Evolutionary conservation across 352 stramenopile species (phyloP).

Genomic region (Pythium aristosporum): DNA sequence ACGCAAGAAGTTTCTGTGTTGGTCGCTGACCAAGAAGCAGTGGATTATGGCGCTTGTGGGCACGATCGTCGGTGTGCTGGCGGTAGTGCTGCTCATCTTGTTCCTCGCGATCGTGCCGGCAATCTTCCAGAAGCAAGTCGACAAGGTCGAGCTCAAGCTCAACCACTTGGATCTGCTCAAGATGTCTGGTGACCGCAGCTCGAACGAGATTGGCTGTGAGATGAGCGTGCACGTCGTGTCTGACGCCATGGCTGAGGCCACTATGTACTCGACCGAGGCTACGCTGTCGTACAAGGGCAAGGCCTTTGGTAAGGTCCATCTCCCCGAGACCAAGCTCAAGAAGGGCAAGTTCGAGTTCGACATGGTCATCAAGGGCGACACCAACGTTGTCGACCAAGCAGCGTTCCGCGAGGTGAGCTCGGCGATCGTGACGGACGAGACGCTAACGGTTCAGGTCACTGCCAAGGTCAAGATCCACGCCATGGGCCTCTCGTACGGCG

Average conservation of each 20-base stretch:
- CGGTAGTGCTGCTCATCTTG: constrained; percentile 56
- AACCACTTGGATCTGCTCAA: constrained; percentile 68
- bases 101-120: constrained; percentile 56
- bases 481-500: constrained; percentile 47
- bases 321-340: constrained; percentile 56
- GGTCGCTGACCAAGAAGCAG: constrained; percentile 55
- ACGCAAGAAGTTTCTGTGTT: constrained; percentile 48
- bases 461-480: constrained; percentile 49
- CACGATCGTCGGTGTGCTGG: constrained; percentile 43
- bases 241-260: constrained; percentile 42
- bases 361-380: constrained; percentile 39
- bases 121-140: constrained; percentile 63
- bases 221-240: constrained; percentile 55
- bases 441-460: constrained; percentile 37
- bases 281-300: constrained; percentile 47
- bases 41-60: constrained; percentile 45
- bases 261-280: constrained; percentile 46
- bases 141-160: constrained; percentile 56
- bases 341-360: constrained; percentile 62
- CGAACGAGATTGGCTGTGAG: constrained; percentile 41
- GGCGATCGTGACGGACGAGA: constrained; percentile 37
- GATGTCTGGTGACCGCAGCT: constrained; percentile 35
- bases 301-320: constrained; percentile 44
- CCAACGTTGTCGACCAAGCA: constrained; percentile 38
- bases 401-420: constrained; percentile 49